Evolutionary conservation across 2,329 filamentous ascomycete genomes (phyloP).

Genomic region (Lecanoromycetidae sp.): DNA sequence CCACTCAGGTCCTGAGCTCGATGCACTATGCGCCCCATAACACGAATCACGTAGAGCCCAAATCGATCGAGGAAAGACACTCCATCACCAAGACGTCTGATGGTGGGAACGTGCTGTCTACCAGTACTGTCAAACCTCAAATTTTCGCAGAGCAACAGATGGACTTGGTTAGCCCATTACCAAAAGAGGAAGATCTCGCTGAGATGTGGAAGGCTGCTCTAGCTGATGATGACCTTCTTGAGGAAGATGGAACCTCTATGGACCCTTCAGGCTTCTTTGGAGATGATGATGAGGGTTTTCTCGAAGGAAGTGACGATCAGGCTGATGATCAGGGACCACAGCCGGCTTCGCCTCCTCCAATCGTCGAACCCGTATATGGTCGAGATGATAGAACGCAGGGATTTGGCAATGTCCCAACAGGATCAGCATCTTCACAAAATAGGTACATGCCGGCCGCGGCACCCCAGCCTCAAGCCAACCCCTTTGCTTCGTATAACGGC

Average conservation of each 20-base stretch:
- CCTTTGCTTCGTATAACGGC: not conserved
- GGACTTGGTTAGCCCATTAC: conserved; percentile 23
- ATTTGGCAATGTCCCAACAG: not conserved
- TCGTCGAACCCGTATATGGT: conserved; percentile 17
- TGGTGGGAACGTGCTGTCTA: conserved; percentile 21
- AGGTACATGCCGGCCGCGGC: conserved; percentile 2
- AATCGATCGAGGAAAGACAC: conserved; percentile 17
- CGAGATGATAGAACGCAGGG: conserved; percentile 4
- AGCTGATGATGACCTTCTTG: conserved; percentile 54
- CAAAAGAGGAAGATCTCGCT: conserved; percentile 51
- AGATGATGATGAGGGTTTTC: conserved; percentile 74
- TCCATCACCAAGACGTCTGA: conserved; percentile 14
- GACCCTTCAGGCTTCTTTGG: conserved; percentile 58
- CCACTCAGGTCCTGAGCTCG: conserved; percentile 50
- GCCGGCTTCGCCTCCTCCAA: conserved; percentile 17
- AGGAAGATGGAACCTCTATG: conserved; percentile 46
- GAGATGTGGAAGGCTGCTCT: conserved; percentile 77
- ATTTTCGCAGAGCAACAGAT: not conserved
- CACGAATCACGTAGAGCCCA: conserved; percentile 17
- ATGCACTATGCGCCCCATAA: conserved; percentile 30
- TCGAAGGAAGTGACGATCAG: conserved; percentile 46
- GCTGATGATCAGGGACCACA: not conserved
- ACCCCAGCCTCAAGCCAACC: not conserved
- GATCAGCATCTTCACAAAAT: not conserved
- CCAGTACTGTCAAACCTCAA: conserved; percentile 18